phyloP scores from a whole-genome alignment of 805 yeast species.

The Saturnispora sekii region DNA sequence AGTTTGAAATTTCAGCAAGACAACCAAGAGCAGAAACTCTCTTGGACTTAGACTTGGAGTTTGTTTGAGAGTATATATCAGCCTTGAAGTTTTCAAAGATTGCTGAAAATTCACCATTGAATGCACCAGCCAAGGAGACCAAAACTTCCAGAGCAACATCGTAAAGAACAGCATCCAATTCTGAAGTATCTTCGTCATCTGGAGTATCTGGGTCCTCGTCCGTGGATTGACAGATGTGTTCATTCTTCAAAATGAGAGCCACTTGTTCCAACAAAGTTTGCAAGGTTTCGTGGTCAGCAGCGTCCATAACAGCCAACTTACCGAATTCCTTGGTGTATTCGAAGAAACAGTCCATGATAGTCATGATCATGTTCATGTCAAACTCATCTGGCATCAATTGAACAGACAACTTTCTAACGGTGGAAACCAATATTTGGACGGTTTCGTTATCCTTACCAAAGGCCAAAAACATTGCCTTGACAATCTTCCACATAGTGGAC shows the following conservation, averaged over 20 bases:
- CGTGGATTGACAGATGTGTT: slow-evolving; percentile 74
- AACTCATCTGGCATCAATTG: slow-evolving; percentile 65
- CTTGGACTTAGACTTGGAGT: slow-evolving; percentile 58
- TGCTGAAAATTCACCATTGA: slow-evolving; percentile 65
- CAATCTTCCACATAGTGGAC: slow-evolving; percentile 73
- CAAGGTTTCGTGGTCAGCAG: slow-evolving; percentile 43
- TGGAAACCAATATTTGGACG: slow-evolving; percentile 48
- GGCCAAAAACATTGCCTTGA: slow-evolving; percentile 53
- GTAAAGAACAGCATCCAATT: slow-evolving; percentile 57
- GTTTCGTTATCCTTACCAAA: slow-evolving; percentile 44
- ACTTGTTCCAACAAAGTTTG: slow-evolving; percentile 64
- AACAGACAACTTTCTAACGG: slow-evolving; percentile 59
- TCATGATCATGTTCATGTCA: slow-evolving; percentile 72
- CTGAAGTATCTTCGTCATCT: slow-evolving; percentile 42
- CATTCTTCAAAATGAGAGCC: slow-evolving; percentile 64
- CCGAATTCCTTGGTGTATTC: slow-evolving; percentile 67
- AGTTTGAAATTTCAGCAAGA: slow-evolving; percentile 77
- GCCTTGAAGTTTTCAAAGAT: slow-evolving; percentile 67
- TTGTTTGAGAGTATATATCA: slow-evolving; percentile 45
- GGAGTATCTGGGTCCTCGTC: slow-evolving; percentile 39
- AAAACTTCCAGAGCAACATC: slow-evolving; percentile 84
- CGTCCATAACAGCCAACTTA: slow-evolving; percentile 57
- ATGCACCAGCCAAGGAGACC: slow-evolving; percentile 63
- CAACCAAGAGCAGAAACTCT: slow-evolving; percentile 83
- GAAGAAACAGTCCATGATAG: slow-evolving; percentile 63